A percentile compares a stretch with the other conserved stretches of the same genome.
phyloP scores from a whole-genome alignment of 352 stramenopile genomes.

The Phytopythium oedochilum region DNA sequence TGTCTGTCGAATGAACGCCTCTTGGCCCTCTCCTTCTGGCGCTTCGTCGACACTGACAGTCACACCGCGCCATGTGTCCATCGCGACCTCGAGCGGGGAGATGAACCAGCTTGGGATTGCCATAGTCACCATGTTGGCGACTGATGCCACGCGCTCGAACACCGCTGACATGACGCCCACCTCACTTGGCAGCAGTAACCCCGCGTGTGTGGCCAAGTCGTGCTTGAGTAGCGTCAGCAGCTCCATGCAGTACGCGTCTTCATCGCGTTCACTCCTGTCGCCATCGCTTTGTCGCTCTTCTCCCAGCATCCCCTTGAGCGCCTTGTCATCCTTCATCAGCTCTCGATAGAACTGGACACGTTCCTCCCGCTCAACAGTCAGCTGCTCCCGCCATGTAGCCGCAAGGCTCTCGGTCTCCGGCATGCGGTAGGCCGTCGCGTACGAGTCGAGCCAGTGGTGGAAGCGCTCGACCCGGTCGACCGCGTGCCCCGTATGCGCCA shows the following conservation, averaged over 20 bases:
- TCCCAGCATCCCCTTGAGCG: neutral
- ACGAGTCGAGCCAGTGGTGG: neutral
- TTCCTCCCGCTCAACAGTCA: neutral
- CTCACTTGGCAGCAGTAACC: neutral
- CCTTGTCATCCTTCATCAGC: neutral
- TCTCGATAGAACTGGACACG: neutral
- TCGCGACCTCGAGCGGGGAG: slow-evolving; percentile 4
- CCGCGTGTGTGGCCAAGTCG: neutral
- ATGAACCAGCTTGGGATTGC: neutral
- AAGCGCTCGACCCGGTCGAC: neutral
- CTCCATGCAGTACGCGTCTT: neutral
- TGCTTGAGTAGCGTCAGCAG: slow-evolving; percentile 5
- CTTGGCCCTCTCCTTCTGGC: neutral
- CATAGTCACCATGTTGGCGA: neutral
- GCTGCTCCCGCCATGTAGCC: neutral
- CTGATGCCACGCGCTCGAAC: neutral
- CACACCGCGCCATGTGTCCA: neutral
- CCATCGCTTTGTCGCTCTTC: too few species aligned
- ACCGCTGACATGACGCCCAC: neutral
- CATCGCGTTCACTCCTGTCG: neutral
- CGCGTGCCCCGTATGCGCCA: slow-evolving; percentile 3
- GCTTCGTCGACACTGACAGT: neutral
- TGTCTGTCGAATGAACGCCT: neutral
- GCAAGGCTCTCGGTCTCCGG: neutral
- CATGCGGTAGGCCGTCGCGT: neutral